Percentiles rank a stretch among this genome's conserved stretches.
Conservation (phyloP, 352 stramenopile species). For the Phytopythium aichiense region DNA sequence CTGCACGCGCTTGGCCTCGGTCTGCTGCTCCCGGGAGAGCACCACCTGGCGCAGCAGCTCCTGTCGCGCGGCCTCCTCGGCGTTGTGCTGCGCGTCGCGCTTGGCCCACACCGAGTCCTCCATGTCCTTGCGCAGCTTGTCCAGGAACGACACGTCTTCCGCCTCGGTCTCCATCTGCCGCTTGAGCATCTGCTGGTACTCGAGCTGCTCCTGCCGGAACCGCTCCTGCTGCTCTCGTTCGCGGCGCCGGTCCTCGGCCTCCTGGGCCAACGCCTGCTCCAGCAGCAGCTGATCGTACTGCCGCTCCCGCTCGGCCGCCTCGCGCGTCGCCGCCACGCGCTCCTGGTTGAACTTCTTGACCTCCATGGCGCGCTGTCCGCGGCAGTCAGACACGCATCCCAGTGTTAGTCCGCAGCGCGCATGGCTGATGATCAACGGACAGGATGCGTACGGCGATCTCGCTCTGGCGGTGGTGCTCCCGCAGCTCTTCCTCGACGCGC, state of each 20-base stretch:
- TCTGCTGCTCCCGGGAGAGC: slow-evolving; percentile 47
- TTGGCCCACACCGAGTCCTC: slow-evolving; percentile 76
- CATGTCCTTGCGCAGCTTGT: slow-evolving; percentile 79
- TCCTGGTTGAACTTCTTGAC: slow-evolving; percentile 76
- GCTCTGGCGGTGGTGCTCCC: slow-evolving; percentile 41
- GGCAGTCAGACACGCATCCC: not conserved
- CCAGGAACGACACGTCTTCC: slow-evolving; percentile 58
- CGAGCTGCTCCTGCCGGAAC: slow-evolving; percentile 66
- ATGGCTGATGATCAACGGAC: too few species aligned
- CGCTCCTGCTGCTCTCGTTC: slow-evolving; percentile 62
- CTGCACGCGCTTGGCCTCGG: slow-evolving; percentile 36
- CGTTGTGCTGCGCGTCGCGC: slow-evolving; percentile 62
- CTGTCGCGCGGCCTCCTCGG: slow-evolving; percentile 65
- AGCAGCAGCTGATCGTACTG: slow-evolving; percentile 64
- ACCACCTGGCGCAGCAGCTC: slow-evolving; percentile 74
- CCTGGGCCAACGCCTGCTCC: slow-evolving; percentile 49
- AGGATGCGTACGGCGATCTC: slow-evolving; percentile 35
- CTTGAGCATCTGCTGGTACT: slow-evolving; percentile 70
- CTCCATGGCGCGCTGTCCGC: slow-evolving; percentile 45
- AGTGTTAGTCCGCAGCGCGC: too few species aligned
- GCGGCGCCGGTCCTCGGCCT: slow-evolving; percentile 49
- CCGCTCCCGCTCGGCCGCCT: slow-evolving; percentile 44
- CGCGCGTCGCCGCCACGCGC: slow-evolving; percentile 42
- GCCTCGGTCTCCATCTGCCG: slow-evolving; percentile 72
- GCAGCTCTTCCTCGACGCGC: slow-evolving; percentile 59